These are phyloP conservation scores for Asclepias syriaca DNA, from an alignment of 257 asterid genomes.

Conservation along the genomic window DNA sequence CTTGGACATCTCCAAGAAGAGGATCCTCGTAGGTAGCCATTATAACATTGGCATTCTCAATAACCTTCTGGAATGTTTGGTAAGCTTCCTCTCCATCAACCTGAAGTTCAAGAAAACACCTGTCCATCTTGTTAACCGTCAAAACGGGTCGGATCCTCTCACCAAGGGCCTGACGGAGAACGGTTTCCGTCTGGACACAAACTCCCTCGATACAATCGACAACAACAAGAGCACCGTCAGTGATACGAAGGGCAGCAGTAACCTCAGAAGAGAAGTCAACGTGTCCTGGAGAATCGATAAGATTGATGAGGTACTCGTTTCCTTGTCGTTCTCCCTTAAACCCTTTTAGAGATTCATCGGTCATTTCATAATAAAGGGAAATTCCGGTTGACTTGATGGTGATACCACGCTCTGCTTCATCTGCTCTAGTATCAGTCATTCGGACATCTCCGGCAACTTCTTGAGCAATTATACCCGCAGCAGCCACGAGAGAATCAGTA, in stretches of 20 bases:
- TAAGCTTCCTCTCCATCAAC: slow-evolving; percentile 47
- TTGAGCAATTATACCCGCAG: slow-evolving; percentile 46
- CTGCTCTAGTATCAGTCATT: slow-evolving; percentile 46
- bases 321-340: slow-evolving; percentile 35
- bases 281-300: slow-evolving; percentile 44
- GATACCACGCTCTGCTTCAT: slow-evolving; percentile 48
- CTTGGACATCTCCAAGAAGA: slow-evolving; percentile 37
- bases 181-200: slow-evolving; percentile 46
- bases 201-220: slow-evolving; percentile 46
- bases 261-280: slow-evolving; percentile 48
- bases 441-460: slow-evolving; percentile 47
- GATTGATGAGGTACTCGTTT: slow-evolving; percentile 43
- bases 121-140: slow-evolving; percentile 45
- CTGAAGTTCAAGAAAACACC: slow-evolving; percentile 46
- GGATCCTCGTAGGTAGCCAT: slow-evolving; percentile 40
- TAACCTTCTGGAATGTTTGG: slow-evolving; percentile 33
- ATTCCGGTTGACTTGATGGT: slow-evolving; percentile 45
- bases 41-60: slow-evolving; percentile 38
- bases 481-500: slow-evolving; percentile 42
- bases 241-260: slow-evolving; percentile 47
- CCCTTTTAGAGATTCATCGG: slow-evolving; percentile 26
- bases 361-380: slow-evolving; percentile 40
- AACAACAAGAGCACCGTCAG: slow-evolving; percentile 45
- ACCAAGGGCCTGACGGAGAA: slow-evolving; percentile 43
- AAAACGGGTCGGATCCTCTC: slow-evolving; percentile 45